Evolutionary conservation across 441 rosid genomes (phyloP).

Genomic region (Populus trichocarpa): DNA sequence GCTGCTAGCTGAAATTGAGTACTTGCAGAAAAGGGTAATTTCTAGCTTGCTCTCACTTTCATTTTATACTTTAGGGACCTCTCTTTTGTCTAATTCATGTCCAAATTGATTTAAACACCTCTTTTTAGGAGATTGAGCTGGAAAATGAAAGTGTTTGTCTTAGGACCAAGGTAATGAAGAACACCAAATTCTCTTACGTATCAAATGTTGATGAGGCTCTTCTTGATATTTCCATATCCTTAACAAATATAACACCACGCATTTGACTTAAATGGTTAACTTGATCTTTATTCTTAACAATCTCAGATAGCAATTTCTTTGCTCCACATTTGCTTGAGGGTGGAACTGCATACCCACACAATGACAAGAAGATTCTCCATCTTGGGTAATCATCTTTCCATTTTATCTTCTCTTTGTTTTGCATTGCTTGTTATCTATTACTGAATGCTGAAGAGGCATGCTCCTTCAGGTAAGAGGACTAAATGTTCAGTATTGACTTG

Average conservation of each 20-base stretch:
- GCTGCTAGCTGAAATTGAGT: constrained; percentile 92
- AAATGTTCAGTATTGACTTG: not conserved
- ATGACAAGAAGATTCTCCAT: constrained; percentile 75
- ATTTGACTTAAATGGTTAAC: not conserved
- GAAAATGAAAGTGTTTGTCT: constrained; percentile 82
- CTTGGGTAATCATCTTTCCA: constrained; percentile 44
- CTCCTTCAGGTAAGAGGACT: not conserved
- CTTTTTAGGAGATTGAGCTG: constrained; percentile 73
- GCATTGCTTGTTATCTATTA: too few relatives aligned
- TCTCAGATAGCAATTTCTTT: constrained; percentile 80
- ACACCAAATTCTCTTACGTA: not conserved
- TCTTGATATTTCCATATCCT: not conserved
- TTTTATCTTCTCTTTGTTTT: not conserved
- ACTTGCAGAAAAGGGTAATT: constrained; percentile 82
- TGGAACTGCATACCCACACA: constrained; percentile 43
- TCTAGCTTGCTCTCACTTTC: not conserved
- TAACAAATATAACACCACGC: not conserved
- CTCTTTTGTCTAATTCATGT: not conserved
- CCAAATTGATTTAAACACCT: not conserved
- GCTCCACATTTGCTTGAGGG: constrained; percentile 46
- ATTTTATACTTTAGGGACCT: not conserved
- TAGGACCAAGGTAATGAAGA: constrained; percentile 60
- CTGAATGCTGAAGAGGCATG: too few relatives aligned
- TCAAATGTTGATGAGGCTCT: not conserved
- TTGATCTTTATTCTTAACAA: not conserved